Evolutionary conservation across 495 filamentous ascomycete species (phyloP), one percentile per base, ranked within the genome.

Genomic region (Cenococcum geophilum): DNA sequence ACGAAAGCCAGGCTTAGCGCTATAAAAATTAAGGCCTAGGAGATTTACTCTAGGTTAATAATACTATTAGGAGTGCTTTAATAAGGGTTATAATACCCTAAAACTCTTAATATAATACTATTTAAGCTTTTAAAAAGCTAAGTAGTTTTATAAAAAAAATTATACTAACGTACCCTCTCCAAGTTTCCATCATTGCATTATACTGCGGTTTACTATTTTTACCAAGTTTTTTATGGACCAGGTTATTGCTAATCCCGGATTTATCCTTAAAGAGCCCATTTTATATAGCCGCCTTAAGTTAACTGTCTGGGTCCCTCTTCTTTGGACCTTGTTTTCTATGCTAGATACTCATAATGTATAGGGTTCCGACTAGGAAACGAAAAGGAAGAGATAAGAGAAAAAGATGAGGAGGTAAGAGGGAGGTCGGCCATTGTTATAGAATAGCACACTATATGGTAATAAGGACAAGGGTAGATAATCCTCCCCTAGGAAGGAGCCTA

Each of bases 251-350:
- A 49, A 49, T 49, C 45, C 45, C 45, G 9, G 18, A 49, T 49
- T 49, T 49, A 49, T 49, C 45, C 45, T 49, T 5, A 49, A 18
- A 49, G 45, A 49, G 20, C 45, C 20, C 45, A 49, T 49, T 49
- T 20, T 49, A 18, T 18, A 49, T 49, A 22, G 45, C 45, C 5
- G 6, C 45, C 45, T 49, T 18, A 18, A 49, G 20, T 20, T 18
- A 18, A 49, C 45, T 49, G 6, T 49, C 45, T 20, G 45, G 45
- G 45, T 49, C 45, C 18, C 45, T 49, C 45, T 49, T 49, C 45
- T 49, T 49, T 49, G 45, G 14, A 20, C 18, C 45, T 49, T 49
- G 6, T 20, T 49, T 49, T 49, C 18, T 16, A 22, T 18, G 45
- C 45, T 49, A 22, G 45, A 18, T 49, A 49, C 18, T 49, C 45